A percentile compares a stretch with the other conserved stretches of the same genome.
Evolutionary conservation across 345 rosid genomes (phyloP).

Genomic region (Erysimum cheiranthoides): DNA sequence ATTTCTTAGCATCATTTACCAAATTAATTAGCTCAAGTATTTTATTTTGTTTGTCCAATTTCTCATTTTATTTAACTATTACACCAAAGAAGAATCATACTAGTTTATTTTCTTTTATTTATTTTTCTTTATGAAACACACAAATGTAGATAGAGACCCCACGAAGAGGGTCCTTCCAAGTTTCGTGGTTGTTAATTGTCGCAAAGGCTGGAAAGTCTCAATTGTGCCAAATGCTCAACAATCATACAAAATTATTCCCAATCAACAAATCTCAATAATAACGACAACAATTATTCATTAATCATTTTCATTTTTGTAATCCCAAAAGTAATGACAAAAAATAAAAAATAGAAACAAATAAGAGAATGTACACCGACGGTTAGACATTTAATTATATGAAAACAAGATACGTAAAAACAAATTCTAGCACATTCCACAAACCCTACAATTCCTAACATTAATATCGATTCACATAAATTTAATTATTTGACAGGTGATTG

Average conservation of each 20-base stretch:
- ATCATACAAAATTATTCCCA: conserved; percentile 33
- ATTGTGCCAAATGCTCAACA: conserved; percentile 27
- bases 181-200: conserved; percentile 44
- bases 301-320: conserved; percentile 23
- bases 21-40: background rate
- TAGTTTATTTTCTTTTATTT: background rate
- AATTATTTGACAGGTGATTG: background rate
- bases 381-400: conserved; percentile 19
- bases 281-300: conserved; percentile 31
- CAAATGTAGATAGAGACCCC: conserved; percentile 28
- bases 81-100: background rate
- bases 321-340: too few relatives aligned
- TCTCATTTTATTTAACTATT: background rate
- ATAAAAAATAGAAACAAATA: background rate
- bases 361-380: conserved; percentile 29
- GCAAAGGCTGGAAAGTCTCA: conserved; percentile 38
- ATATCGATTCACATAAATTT: conserved; percentile 24
- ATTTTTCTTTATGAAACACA: background rate
- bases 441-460: conserved; percentile 35
- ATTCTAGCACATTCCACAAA: conserved; percentile 28
- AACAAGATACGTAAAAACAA: conserved; percentile 35
- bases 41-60: background rate
- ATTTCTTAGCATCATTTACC: background rate
- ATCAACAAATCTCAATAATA: conserved; percentile 33
- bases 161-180: conserved; percentile 31